Evolutionary conservation across 1,284 basidiomycete species (phyloP), one percentile per base, ranked within the genome.

Genomic region (Malassezia caprae): DNA sequence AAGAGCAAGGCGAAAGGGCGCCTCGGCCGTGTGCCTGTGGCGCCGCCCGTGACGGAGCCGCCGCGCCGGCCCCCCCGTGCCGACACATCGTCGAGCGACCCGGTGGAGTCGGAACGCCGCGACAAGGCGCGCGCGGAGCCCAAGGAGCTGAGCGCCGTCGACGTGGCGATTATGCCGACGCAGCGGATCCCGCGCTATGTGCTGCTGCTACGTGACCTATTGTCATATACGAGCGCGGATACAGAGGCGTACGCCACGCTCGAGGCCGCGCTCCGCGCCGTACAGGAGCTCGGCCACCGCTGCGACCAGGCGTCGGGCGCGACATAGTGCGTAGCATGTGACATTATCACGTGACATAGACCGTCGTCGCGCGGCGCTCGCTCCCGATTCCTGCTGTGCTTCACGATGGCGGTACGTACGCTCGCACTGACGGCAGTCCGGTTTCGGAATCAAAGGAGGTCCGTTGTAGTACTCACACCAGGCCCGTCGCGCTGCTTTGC

Each of bases 401-500:
- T 43, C 41, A 48, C 13, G 21, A 37, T 34, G 30, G 32, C 52
- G 54, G 26, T 19, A 26, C 47, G 15, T 35, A 45, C 11, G 19
- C 39, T 17, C 13, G 46, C 11, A 11, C 49, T 51, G 30, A 51
- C 34, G 28, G 49, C 34, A 81, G 80, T 80, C 79, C 61, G 84
- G 84, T 55, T 85, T 80, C 77, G 81, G 83, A 57, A 83, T 81
- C 75, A 78, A 79, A 59, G 84, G 84, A 73, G 84, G 84, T 82
- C 4, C 2, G 53, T 43, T 10, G 2, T 19, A 17, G 31, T 23
- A 21, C 26, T 21, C 34, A 45, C n/a, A 44, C 24, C 68, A 90
- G 88, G 88, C 69, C 84, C 84, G 69, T 85, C 88, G 64, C 82
- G 88, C 68, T 96, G 90, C 78, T 91, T 91, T 76, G 80, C 82